A percentile compares a stretch with the other conserved stretches of the same genome.
Conservation (phyloP, 768 basidiomycete species). For the Peribolospora kevripleyi region DNA sequence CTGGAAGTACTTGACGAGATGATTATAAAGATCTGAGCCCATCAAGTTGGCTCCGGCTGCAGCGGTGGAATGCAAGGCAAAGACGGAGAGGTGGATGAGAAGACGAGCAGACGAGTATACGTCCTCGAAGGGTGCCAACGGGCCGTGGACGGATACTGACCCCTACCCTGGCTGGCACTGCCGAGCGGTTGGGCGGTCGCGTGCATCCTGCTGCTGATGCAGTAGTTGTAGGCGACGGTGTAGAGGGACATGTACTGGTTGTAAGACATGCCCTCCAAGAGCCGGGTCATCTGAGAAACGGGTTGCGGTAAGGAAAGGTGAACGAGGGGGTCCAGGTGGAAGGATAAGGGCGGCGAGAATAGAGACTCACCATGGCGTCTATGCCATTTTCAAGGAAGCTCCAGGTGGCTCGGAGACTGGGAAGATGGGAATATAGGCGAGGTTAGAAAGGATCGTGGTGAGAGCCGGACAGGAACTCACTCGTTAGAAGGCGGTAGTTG, state of each 20-base stretch:
- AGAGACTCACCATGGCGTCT: conserved; percentile 19
- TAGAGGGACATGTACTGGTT: conserved; percentile 29
- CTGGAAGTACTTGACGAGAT: conserved; percentile 74
- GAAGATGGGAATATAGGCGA: not conserved
- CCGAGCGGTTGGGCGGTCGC: conserved; percentile 15
- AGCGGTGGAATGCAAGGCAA: conserved; percentile 24
- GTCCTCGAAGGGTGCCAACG: not conserved
- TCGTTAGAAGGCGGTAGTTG: too few species aligned
- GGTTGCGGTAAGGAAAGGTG: not conserved
- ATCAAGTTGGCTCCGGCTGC: conserved; percentile 62
- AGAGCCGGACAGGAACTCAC: too few species aligned
- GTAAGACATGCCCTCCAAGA: conserved; percentile 14
- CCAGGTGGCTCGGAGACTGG: conserved; percentile 58
- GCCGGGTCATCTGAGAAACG: conserved; percentile 5
- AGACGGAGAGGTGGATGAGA: not conserved
- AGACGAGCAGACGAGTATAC: not conserved
- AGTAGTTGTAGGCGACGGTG: conserved; percentile 94
- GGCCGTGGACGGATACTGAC: conserved; percentile 7
- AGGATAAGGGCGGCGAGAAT: conserved; percentile 6
- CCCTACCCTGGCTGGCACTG: conserved; percentile 10
- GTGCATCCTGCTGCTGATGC: conserved; percentile 43
- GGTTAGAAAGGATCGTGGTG: too few species aligned
- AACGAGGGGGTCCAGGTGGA: not conserved
- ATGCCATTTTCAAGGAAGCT: conserved; percentile 50
- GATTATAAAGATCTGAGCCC: conserved; percentile 91